Conservation (phyloP, 768 basidiomycete genomes). For the Lentinus brumalis region DNA sequence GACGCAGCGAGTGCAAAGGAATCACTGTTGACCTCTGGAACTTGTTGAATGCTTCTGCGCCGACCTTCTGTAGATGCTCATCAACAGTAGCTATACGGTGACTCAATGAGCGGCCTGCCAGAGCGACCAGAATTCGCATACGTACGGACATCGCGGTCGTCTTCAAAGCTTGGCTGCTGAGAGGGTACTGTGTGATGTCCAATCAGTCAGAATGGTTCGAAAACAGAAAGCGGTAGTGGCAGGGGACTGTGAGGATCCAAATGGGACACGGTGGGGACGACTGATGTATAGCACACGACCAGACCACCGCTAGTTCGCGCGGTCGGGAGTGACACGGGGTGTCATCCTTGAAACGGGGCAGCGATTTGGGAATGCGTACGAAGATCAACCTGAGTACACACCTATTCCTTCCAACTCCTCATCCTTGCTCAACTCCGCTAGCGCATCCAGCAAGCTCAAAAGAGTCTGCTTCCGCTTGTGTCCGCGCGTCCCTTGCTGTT, state of each 20-base stretch:
- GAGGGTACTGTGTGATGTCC: constrained; percentile 33
- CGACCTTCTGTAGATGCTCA: constrained; percentile 67
- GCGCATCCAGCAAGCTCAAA: constrained; percentile 47
- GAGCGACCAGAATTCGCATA: constrained; percentile 24
- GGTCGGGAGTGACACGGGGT: background rate
- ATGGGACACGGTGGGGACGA: too few relatives aligned
- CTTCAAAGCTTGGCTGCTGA: constrained; percentile 55
- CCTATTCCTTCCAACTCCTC: constrained; percentile 35
- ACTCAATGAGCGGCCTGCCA: background rate
- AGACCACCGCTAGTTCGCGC: too few relatives aligned
- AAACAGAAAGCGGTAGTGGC: too few relatives aligned
- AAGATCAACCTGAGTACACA: constrained; percentile 23
- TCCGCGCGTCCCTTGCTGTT: constrained; percentile 10
- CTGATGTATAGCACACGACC: too few relatives aligned
- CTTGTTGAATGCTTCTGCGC: constrained; percentile 63
- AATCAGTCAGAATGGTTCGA: background rate
- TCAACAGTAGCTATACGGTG: constrained; percentile 55
- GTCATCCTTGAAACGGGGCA: background rate
- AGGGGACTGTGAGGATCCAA: too few relatives aligned
- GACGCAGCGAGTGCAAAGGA: too few relatives aligned
- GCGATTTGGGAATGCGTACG: background rate
- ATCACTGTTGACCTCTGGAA: constrained; percentile 53
- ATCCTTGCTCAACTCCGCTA: constrained; percentile 47
- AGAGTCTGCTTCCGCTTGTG: constrained; percentile 47
- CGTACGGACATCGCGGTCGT: constrained; percentile 68